phyloP scores from a whole-genome alignment of 2,329 filamentous ascomycete genomes.

The Aspergillus costaricaensis region DNA sequence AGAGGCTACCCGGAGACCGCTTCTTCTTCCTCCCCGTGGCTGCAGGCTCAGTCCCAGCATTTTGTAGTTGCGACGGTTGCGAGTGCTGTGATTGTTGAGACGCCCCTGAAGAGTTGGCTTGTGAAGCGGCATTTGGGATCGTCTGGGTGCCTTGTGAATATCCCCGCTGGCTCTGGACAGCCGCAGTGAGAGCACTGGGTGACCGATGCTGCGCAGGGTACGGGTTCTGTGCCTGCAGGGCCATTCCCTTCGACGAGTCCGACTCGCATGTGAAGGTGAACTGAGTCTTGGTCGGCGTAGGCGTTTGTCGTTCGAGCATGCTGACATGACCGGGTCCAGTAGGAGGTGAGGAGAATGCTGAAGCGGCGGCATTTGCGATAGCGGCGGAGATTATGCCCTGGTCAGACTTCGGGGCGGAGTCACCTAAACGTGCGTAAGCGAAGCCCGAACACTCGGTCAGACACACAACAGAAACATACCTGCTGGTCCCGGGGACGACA shows the following conservation, averaged over 20 bases:
- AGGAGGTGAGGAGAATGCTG: constrained; percentile 62
- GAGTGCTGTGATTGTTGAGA: constrained; percentile 21
- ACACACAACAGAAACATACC: constrained; percentile 27
- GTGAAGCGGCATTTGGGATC: constrained; percentile 50
- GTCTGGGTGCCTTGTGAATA: constrained; percentile 59
- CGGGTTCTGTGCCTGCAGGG: constrained; percentile 66
- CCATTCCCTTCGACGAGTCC: constrained; percentile 76
- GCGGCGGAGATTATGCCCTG: constrained; percentile 89
- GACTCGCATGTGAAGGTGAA: constrained; percentile 98
- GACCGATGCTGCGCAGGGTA: constrained; percentile 42
- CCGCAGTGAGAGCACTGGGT: constrained; percentile 33
- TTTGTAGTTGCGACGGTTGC: constrained; percentile 1
- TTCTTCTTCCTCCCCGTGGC: constrained; percentile 64
- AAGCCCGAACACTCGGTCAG: neutral
- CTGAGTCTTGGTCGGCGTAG: constrained; percentile 73
- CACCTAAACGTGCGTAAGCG: constrained; percentile 29
- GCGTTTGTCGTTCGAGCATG: constrained; percentile 69
- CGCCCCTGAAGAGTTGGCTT: constrained; percentile 32
- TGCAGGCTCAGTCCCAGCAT: constrained; percentile 47
- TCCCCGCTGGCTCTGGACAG: constrained; percentile 39
- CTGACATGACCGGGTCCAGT: constrained; percentile 77
- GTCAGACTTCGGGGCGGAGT: constrained; percentile 45
- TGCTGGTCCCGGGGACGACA: constrained; percentile 44
- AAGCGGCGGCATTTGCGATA: constrained; percentile 82
- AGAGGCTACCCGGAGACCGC: constrained; percentile 68